Conservation (phyloP, 2,329 filamentous ascomycete genomes). For the Tolypocladium album region DNA sequence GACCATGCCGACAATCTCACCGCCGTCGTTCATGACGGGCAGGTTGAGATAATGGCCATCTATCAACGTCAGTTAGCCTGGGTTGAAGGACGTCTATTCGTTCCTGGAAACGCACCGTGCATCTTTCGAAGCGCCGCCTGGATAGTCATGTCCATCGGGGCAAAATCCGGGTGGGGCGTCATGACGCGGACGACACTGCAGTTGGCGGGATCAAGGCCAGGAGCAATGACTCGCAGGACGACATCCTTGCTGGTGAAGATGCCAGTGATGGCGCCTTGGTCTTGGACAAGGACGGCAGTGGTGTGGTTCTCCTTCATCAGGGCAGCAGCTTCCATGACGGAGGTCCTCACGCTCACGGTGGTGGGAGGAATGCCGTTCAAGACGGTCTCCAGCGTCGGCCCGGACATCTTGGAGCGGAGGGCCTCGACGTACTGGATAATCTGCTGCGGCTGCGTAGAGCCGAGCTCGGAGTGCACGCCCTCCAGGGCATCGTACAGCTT, state of each 20-base stretch:
- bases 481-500: constrained; percentile 96
- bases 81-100: neutral
- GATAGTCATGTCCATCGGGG: constrained; percentile 97
- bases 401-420: constrained; percentile 91
- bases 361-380: constrained; percentile 85
- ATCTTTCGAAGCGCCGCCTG: constrained; percentile 97
- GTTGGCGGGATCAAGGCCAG: constrained; percentile 82
- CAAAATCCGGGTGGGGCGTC: constrained; percentile 98
- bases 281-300: constrained; percentile 89
- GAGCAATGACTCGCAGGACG: constrained; percentile 92
- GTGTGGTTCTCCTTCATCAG: constrained; percentile 99
- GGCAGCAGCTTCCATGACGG: constrained; percentile 88
- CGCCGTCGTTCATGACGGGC: constrained; percentile 93
- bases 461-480: constrained; percentile 93
- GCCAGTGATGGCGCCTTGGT: constrained; percentile 93
- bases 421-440: constrained; percentile 99
- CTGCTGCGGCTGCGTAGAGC: constrained; percentile 91
- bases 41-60: constrained; percentile 98
- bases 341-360: constrained; percentile 90
- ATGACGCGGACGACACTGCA: constrained; percentile 98
- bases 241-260: constrained; percentile 99
- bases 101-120: constrained; percentile 60
- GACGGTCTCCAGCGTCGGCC: constrained; percentile 89
- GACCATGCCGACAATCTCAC: constrained; percentile 98
- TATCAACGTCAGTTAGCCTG: constrained; percentile 19